A percentile compares a stretch with the other conserved stretches of the same genome.
Conservation (phyloP, 1,139 yeast genomes). For the Pichia sp. region DNA sequence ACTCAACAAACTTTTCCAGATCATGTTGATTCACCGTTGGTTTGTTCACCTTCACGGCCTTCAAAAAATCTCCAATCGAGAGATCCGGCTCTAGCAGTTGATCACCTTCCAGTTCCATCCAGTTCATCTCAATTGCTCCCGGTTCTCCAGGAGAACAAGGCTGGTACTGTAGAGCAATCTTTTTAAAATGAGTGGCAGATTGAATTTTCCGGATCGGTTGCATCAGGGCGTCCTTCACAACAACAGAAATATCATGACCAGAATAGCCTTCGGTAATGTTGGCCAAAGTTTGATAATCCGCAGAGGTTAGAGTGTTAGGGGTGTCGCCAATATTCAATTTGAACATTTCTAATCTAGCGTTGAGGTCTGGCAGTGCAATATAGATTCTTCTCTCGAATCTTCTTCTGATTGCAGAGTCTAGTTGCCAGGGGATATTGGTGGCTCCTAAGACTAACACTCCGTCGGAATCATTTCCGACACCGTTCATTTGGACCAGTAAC, state of each 20-base stretch:
- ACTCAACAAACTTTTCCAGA: conserved; percentile 72
- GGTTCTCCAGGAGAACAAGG: conserved; percentile 97
- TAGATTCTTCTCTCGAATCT: conserved; percentile 94
- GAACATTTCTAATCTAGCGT: conserved; percentile 89
- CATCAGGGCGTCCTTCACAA: conserved; percentile 96
- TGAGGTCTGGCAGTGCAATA: conserved; percentile 87
- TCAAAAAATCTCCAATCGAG: conserved; percentile 85
- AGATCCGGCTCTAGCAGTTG: conserved; percentile 85
- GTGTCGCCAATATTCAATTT: conserved; percentile 88
- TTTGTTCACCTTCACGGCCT: conserved; percentile 83
- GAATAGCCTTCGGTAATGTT: conserved; percentile 97
- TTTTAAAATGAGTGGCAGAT: conserved; percentile 90
- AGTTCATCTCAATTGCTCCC: conserved; percentile 80
- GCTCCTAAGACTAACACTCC: conserved; percentile 97
- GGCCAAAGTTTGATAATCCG: conserved; percentile 72
- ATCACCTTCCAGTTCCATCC: conserved; percentile 89
- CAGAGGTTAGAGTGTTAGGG: conserved; percentile 67
- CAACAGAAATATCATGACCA: conserved; percentile 95
- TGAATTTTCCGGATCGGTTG: conserved; percentile 95
- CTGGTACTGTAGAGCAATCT: conserved; percentile 45
- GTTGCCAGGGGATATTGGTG: conserved; percentile 97
- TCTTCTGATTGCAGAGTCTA: conserved; percentile 95
- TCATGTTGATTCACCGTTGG: conserved; percentile 92
- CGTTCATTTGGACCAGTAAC: conserved; percentile 95
- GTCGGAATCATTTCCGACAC: conserved; percentile 89